phyloP scores from a whole-genome alignment of 768 basidiomycete genomes.

The Boletus vinaceobasis region DNA sequence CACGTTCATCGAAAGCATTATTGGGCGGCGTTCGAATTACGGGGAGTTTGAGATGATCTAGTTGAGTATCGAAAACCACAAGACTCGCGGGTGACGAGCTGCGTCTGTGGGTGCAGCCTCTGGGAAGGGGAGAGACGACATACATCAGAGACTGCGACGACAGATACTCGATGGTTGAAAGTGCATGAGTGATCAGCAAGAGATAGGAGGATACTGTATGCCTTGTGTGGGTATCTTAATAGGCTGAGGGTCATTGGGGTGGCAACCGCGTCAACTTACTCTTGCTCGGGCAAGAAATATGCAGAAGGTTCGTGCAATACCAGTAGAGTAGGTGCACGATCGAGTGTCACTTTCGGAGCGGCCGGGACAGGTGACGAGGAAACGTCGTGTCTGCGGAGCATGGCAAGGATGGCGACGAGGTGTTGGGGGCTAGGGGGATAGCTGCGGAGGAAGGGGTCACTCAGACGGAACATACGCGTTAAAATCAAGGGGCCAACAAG shows the following conservation, averaged over 20 bases:
- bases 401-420: constrained; percentile 48
- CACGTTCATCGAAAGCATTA: constrained; percentile 12
- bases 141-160: constrained; percentile 26
- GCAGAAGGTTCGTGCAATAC: constrained; percentile 59
- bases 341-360: constrained; percentile 34
- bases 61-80: constrained; percentile 58
- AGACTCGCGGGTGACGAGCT: constrained; percentile 33
- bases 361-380: constrained; percentile 20
- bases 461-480: background rate
- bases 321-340: constrained; percentile 46
- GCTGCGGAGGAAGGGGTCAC: constrained; percentile 34
- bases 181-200: constrained; percentile 44
- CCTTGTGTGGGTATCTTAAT: constrained; percentile 17
- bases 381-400: constrained; percentile 36
- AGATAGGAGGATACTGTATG: constrained; percentile 50
- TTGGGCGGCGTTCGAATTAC: constrained; percentile 34
- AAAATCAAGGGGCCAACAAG: constrained; percentile 44
- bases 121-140: constrained; percentile 1
- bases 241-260: background rate
- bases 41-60: constrained; percentile 51
- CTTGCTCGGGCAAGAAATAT: constrained; percentile 41
- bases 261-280: constrained; percentile 16
- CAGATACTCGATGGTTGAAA: constrained; percentile 40
- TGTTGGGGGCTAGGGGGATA: constrained; percentile 64
- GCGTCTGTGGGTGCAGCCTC: background rate